Evolutionary conservation across 2,329 filamentous ascomycete genomes (phyloP).

Genomic region (Ceratocystis lukuohia): DNA sequence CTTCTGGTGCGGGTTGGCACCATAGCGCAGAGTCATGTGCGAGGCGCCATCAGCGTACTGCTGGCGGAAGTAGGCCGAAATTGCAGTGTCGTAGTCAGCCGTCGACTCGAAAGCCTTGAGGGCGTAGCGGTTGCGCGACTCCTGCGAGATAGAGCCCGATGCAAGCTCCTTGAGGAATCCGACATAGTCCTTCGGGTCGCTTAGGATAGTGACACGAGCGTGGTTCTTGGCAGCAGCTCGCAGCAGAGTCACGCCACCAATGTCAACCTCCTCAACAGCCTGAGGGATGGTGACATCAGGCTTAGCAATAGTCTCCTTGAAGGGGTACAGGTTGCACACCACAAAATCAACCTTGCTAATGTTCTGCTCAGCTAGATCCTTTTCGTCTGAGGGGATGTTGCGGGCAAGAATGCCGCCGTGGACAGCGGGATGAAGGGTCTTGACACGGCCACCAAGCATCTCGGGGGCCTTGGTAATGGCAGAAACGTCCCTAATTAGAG

Average conservation of each 20-base stretch:
- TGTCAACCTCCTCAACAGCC: slow-evolving; percentile 97
- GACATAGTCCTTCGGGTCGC: slow-evolving; percentile 83
- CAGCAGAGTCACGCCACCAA: slow-evolving; percentile 91
- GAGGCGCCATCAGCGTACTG: slow-evolving; percentile 79
- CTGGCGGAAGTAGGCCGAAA: slow-evolving; percentile 94
- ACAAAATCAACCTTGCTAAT: slow-evolving; percentile 93
- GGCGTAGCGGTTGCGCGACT: slow-evolving; percentile 76
- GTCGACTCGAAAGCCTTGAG: slow-evolving; percentile 98
- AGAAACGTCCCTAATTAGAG: slow-evolving; percentile 63
- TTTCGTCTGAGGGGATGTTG: slow-evolving; percentile 87
- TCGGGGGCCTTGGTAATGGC: slow-evolving; percentile 94
- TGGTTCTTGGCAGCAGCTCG: slow-evolving; percentile 98
- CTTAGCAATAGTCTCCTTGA: slow-evolving; percentile 96
- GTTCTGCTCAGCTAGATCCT: slow-evolving; percentile 88
- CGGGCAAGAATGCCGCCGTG: slow-evolving; percentile 85
- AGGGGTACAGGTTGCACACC: slow-evolving; percentile 97
- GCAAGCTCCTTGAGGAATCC: slow-evolving; percentile 87
- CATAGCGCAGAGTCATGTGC: slow-evolving; percentile 78
- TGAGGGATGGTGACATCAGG: slow-evolving; percentile 93
- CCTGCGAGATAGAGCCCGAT: slow-evolving; percentile 71
- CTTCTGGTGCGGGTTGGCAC: slow-evolving; percentile 97
- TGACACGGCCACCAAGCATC: slow-evolving; percentile 75
- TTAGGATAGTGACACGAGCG: slow-evolving; percentile 85
- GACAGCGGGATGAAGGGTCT: slow-evolving; percentile 92
- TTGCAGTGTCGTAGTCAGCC: slow-evolving; percentile 88